Conservation (phyloP, 2,329 filamentous ascomycete species). For the Ascochyta viciae-villosae region DNA sequence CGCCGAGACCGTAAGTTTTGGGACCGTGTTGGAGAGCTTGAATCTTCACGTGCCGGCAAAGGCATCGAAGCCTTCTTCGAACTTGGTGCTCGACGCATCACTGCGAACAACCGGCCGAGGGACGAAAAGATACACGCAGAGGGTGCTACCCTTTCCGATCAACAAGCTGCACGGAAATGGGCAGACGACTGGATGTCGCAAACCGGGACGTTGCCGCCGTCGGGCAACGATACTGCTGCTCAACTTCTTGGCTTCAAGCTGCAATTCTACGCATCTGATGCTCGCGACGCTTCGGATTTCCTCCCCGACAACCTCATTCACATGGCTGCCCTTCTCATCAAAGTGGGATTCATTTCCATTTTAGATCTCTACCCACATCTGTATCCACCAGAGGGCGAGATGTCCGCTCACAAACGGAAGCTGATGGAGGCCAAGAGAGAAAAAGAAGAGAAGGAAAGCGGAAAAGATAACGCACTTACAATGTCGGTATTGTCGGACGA, state of each 20-base stretch:
- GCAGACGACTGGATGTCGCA: slow-evolving; percentile 74
- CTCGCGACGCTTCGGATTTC: slow-evolving; percentile 75
- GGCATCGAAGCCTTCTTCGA: slow-evolving; percentile 90
- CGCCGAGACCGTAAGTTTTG: slow-evolving; percentile 80
- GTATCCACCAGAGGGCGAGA: slow-evolving; percentile 82
- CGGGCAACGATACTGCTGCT: slow-evolving; percentile 88
- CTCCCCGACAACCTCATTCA: slow-evolving; percentile 93
- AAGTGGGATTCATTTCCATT: slow-evolving; percentile 94
- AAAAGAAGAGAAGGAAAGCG: slow-evolving; percentile 74
- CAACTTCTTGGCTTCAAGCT: slow-evolving; percentile 97
- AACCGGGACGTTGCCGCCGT: slow-evolving; percentile 82
- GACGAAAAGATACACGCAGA: slow-evolving; percentile 38
- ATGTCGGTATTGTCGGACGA: slow-evolving; percentile 89
- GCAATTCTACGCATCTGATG: slow-evolving; percentile 86
- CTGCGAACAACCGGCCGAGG: slow-evolving; percentile 45
- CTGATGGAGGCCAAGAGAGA: slow-evolving; percentile 71
- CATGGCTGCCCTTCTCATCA: slow-evolving; percentile 88
- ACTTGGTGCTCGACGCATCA: slow-evolving; percentile 74
- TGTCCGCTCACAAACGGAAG: slow-evolving; percentile 75
- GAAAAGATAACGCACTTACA: slow-evolving; percentile 79
- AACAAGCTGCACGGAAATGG: slow-evolving; percentile 52
- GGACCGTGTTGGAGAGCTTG: slow-evolving; percentile 73
- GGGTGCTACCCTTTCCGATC: slow-evolving; percentile 40
- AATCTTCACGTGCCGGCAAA: slow-evolving; percentile 23
- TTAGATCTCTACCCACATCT: slow-evolving; percentile 91